Base-by-base conservation (phyloP, 345 rosid species). In the Citrus australasica region DNA sequence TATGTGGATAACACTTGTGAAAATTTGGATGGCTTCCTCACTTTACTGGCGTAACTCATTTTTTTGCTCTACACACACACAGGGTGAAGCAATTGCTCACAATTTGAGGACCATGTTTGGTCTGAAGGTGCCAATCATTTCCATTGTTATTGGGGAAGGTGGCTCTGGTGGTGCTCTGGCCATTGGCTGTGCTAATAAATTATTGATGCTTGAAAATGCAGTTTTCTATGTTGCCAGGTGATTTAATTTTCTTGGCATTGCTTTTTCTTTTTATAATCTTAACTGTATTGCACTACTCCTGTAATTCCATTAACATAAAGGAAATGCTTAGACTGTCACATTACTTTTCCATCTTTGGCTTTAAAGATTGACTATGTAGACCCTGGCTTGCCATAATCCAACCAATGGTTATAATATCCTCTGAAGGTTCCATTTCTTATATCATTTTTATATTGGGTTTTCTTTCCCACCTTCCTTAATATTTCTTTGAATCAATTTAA, bases 141-240 rank as follows among this genome's bases (percentile, higher is more conserved):
- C 99, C 38, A 92, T 96, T 78, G 97, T 96, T 82, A 92, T 94
- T 55, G 98, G 97, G 69, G 99, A 96, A 87, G 99, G 99, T 88
- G 99, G 99, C 76, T 94, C 98, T 89, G 99, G 99, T 69, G 99
- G 99, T 84, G 99, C 98, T 80, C 80, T 96, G 83, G 99, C 99
- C 79, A 94, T 96, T 83, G 98, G 93, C 51, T 94, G 98, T 89
- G 95, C 94, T 70, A 96, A 96, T 85, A 91, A 92, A 77, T 79
- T 96, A 88, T 74, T 94, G 74, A 96, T 94, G 99, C 94, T 94
- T 79, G 99, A 94, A 88, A 96, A 94, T 70, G 93, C 98, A 37
- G 97, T 94, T 76, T 94, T 96, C 84, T 96, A 91, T 84, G 97
- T 96, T 78, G 98, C 99, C 76, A 94, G 99, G 99, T 96, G 89